Base-by-base conservation (phyloP, 495 filamentous ascomycete genomes). In the Xylaria bambusicola region DNA sequence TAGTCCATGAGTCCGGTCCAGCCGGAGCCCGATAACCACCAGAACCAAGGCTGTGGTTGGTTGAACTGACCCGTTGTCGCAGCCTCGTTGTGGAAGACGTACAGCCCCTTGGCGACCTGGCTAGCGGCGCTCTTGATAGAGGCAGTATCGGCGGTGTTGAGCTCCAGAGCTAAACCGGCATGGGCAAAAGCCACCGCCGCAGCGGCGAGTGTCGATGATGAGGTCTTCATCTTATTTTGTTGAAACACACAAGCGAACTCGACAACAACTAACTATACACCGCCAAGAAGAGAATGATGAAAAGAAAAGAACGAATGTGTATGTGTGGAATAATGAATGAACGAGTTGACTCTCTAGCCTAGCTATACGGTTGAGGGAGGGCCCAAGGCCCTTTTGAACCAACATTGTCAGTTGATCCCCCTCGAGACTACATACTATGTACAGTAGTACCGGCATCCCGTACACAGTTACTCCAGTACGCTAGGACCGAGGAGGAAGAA, bases 1-100 rank as follows among this genome's bases (percentile, higher is more conserved):
- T 97, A 96, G 66, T 96, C 87, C 60, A 96, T 77, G 56, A 97
- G 62, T 2, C 86, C 75, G 53, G 84, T 86, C 73, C 89, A 92
- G 75, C 88, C 87, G 10, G 86, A 86, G 15, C 89, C 90, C 0
- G 84, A 84, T 64, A 91, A 83, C 88, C 88, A 92, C 89, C 88
- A 92, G 73, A 86, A 93, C 72, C 92, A 93, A 0, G 88, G 85
- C 57, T 83, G 73, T 1, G 88, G 88, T 2, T 91, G 72, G 68
- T 86, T 89, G 15, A 70, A 70, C 50, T 70, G 68, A 5, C 89
- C 89, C 2, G 88, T 85, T 1, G 80, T 79, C 44, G 89, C 83
- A 45, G 86, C 88, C 1, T 86, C 84, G 21, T 82, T 73, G 70
- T 88, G 85, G 8, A 86, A 88, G 1, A 82, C 85, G 62, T 91